These are phyloP conservation scores for Adansonia gregorii DNA, from an alignment of 441 rosid genomes.

Conservation along the genomic window DNA sequence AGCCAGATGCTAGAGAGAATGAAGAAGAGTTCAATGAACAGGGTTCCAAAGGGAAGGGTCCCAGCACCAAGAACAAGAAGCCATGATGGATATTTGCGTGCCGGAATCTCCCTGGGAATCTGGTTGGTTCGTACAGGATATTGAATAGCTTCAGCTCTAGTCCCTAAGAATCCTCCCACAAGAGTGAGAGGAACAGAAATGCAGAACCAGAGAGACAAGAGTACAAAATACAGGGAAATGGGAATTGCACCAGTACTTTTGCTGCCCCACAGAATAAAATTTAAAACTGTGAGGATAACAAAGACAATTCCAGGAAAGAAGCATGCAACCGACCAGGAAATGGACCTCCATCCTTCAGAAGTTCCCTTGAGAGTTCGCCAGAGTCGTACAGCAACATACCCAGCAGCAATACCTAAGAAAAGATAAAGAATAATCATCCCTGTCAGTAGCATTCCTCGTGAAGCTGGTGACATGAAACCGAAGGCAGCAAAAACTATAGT, in stretches of 20 bases:
- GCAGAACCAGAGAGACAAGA: constrained; percentile 92
- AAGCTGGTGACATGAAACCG: constrained; percentile 97
- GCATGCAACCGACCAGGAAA: constrained; percentile 83
- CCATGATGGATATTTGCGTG: constrained; percentile 93
- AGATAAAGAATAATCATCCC: constrained; percentile 90
- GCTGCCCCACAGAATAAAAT: constrained; percentile 96
- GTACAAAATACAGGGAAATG: constrained; percentile 73
- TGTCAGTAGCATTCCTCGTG: constrained; percentile 88
- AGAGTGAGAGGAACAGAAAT: constrained; percentile 94
- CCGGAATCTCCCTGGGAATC: constrained; percentile 95
- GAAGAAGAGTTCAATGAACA: constrained; percentile 96
- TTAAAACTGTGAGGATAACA: constrained; percentile 74
- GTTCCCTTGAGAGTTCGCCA: constrained; percentile 88
- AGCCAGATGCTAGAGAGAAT: constrained; percentile 97
- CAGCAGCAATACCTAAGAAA: constrained; percentile 79
- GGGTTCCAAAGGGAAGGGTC: constrained; percentile 96
- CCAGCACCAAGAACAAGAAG: constrained; percentile 98
- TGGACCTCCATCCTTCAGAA: constrained; percentile 80
- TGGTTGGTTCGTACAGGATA: constrained; percentile 95
- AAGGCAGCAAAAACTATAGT: constrained; percentile 88
- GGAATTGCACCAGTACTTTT: constrained; percentile 92
- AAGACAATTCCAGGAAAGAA: constrained; percentile 96
- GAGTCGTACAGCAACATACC: constrained; percentile 77
- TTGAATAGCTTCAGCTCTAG: constrained; percentile 70
- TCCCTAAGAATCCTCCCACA: constrained; percentile 88